These are phyloP conservation scores for Monilinia laxa DNA, from an alignment of 2,329 filamentous ascomycete species.

Conservation along the genomic window DNA sequence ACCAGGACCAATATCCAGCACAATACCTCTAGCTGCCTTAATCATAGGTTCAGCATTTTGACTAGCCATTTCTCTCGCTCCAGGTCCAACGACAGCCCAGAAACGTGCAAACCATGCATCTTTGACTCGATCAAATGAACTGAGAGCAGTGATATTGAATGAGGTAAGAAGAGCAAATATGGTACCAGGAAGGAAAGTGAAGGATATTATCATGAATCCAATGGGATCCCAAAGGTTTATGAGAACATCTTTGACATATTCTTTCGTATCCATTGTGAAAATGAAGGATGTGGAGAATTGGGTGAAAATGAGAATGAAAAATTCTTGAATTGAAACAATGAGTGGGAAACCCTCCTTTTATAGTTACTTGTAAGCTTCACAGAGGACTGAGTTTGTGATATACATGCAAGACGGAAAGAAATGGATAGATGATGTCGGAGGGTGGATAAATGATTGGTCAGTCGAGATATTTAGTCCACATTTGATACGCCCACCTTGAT, in stretches of 20 bases:
- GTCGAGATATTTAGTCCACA: background rate
- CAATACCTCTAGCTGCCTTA: constrained; percentile 32
- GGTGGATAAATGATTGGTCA: constrained; percentile 4
- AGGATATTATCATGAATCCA: constrained; percentile 52
- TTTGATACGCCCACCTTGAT: constrained; percentile 11
- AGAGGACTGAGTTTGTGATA: background rate
- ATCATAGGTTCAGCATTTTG: constrained; percentile 48
- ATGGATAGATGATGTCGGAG: background rate
- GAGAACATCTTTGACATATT: constrained; percentile 27
- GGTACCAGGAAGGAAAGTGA: constrained; percentile 53
- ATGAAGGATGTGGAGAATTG: background rate
- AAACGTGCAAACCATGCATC: constrained; percentile 59
- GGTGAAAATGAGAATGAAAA: background rate
- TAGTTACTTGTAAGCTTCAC: background rate
- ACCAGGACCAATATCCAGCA: constrained; percentile 60
- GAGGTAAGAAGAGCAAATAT: constrained; percentile 46
- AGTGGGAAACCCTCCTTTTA: background rate
- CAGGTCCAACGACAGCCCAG: constrained; percentile 56
- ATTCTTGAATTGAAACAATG: background rate
- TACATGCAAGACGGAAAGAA: background rate
- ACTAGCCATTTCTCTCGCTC: constrained; percentile 46
- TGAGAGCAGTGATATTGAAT: constrained; percentile 42
- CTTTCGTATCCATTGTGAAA: constrained; percentile 15
- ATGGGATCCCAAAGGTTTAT: constrained; percentile 46
- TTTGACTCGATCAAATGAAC: constrained; percentile 43